Evolutionary conservation across 306 rosid species (phyloP).

Genomic region (Dalbergia oliveri): DNA sequence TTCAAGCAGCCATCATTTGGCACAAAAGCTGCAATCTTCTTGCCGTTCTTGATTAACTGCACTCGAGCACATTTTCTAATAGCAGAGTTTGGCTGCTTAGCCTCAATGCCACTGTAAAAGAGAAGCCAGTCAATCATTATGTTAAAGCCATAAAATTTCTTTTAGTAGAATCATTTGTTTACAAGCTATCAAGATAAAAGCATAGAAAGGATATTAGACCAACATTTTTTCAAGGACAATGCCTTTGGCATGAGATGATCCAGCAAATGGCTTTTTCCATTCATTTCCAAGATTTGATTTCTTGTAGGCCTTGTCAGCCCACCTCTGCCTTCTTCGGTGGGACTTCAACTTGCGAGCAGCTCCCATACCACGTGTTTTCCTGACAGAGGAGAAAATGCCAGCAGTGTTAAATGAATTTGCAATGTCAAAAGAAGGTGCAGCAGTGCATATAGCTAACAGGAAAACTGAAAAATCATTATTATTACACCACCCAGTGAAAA

Average conservation of each 20-base stretch:
- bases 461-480: background rate
- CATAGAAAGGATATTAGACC: constrained; percentile 32
- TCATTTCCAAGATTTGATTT: constrained; percentile 74
- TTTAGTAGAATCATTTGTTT: background rate
- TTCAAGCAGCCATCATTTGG: constrained; percentile 79
- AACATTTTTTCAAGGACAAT: constrained; percentile 72
- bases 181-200: constrained; percentile 6
- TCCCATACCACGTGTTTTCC: constrained; percentile 76
- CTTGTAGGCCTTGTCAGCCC: constrained; percentile 77
- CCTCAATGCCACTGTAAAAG: constrained; percentile 68
- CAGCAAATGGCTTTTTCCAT: constrained; percentile 77
- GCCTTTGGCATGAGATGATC: constrained; percentile 73
- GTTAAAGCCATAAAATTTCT: constrained; percentile 12
- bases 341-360: constrained; percentile 75
- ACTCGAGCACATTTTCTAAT: constrained; percentile 77
- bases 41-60: constrained; percentile 70
- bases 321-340: constrained; percentile 75
- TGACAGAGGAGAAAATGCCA: constrained; percentile 31
- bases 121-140: constrained; percentile 1
- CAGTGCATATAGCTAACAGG: background rate
- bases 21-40: constrained; percentile 77
- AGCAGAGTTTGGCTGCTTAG: constrained; percentile 79
- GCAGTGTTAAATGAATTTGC: background rate
- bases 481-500: background rate
- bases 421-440: background rate